Evolutionary conservation across 2,329 filamentous ascomycete species (phyloP).

Genomic region (Colletotrichum sp.): DNA sequence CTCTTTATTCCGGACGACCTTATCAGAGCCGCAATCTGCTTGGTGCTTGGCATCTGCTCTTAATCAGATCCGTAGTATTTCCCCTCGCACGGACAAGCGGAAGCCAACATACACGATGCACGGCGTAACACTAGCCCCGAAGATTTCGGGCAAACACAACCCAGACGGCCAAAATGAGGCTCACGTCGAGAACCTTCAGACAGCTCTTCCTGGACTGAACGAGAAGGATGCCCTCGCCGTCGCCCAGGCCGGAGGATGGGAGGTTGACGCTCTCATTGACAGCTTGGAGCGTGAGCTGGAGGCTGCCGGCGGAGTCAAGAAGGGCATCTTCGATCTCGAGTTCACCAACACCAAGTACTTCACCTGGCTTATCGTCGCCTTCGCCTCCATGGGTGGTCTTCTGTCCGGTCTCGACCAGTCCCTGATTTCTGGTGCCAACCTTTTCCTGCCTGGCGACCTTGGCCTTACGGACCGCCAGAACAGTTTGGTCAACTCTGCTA

Average conservation of each 20-base stretch:
- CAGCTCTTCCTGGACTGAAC: background rate
- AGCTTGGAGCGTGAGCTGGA: constrained; percentile 48
- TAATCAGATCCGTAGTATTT: background rate
- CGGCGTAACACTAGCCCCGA: constrained; percentile 15
- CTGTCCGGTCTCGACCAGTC: constrained; percentile 77
- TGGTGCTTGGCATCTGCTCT: background rate
- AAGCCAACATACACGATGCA: background rate
- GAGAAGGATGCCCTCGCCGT: constrained; percentile 39
- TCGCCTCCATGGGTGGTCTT: constrained; percentile 78
- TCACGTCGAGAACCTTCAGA: constrained; percentile 14
- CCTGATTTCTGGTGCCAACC: constrained; percentile 73
- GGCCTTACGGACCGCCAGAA: constrained; percentile 60
- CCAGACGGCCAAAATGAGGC: constrained; percentile 16
- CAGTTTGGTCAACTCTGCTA: constrained; percentile 72
- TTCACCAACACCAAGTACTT: constrained; percentile 69
- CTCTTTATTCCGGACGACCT: background rate
- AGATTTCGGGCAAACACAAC: constrained; percentile 15
- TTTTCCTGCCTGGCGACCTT: constrained; percentile 67
- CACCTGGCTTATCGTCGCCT: constrained; percentile 71
- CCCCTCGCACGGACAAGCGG: background rate
- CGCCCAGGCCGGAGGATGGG: constrained; percentile 36
- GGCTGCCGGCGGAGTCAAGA: constrained; percentile 25
- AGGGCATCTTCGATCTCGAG: constrained; percentile 56
- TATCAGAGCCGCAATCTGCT: constrained; percentile 8
- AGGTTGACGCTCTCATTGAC: constrained; percentile 43